phyloP scores from a whole-genome alignment of 352 stramenopile species.

The Globisporangium spinosum region DNA sequence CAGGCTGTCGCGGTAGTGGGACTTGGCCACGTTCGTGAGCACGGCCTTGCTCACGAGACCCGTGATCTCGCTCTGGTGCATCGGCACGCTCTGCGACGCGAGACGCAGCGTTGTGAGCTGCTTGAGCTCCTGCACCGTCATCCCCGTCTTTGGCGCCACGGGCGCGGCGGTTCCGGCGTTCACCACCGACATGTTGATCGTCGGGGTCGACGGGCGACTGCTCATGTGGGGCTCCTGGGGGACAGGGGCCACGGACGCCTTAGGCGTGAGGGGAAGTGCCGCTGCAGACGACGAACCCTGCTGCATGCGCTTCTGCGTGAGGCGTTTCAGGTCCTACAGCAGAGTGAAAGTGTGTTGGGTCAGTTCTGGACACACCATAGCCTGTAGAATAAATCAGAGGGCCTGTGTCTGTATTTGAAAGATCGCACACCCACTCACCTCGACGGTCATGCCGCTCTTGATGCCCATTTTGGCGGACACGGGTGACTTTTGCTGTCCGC shows the following conservation, averaged over 20 bases:
- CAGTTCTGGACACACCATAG: not conserved
- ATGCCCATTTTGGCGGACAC: conserved; percentile 76
- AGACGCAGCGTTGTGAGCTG: conserved; percentile 78
- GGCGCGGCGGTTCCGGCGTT: conserved; percentile 32
- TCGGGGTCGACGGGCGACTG: conserved; percentile 47
- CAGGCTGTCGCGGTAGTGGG: conserved; percentile 69
- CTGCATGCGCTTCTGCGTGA: conserved; percentile 86
- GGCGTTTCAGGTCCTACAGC: conserved; percentile 63
- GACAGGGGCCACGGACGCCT: conserved; percentile 28
- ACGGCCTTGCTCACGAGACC: conserved; percentile 74
- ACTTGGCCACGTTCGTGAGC: conserved; percentile 72
- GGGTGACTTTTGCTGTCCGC: conserved; percentile 30
- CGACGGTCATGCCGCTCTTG: conserved; percentile 87
- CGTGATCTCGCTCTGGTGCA: conserved; percentile 63
- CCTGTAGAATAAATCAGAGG: not conserved
- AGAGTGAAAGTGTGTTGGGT: not conserved
- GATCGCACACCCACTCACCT: conserved; percentile 24
- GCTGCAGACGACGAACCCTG: conserved; percentile 25
- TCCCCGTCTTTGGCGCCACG: conserved; percentile 69
- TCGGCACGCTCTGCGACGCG: conserved; percentile 60
- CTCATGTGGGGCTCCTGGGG: conserved; percentile 21
- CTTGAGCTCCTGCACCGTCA: conserved; percentile 86
- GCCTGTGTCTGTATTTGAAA: not conserved
- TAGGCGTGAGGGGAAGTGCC: conserved; percentile 22
- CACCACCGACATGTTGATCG: conserved; percentile 57